phyloP scores from a whole-genome alignment of 129 eudicot genomes.

The Kitagawia praeruptora region DNA sequence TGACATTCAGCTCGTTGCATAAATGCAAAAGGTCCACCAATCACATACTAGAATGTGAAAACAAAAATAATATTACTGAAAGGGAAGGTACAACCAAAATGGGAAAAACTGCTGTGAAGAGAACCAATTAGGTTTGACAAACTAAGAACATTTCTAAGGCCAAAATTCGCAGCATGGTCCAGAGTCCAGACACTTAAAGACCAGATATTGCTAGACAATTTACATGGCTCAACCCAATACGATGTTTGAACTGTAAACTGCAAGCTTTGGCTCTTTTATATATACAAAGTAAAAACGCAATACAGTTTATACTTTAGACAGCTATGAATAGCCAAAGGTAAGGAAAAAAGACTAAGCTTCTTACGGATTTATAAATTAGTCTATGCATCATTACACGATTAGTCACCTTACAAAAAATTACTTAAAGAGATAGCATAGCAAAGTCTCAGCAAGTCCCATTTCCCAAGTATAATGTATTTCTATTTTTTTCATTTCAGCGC shows the following conservation, averaged over 20 bases:
- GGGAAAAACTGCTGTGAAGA: background rate
- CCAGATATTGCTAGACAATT: background rate
- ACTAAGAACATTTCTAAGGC: background rate
- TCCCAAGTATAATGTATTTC: background rate
- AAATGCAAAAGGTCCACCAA: background rate
- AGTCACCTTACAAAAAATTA: background rate
- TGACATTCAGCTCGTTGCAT: conserved; percentile 9
- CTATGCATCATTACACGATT: background rate
- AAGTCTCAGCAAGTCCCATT: background rate
- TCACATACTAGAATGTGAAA: background rate
- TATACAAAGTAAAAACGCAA: background rate
- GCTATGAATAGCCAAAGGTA: background rate
- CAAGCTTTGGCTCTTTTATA: background rate
- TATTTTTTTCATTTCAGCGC: background rate
- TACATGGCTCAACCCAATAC: background rate
- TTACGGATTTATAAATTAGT: background rate
- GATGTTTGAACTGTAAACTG: background rate
- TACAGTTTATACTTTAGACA: no score
- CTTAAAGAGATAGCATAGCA: background rate
- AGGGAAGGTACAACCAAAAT: background rate
- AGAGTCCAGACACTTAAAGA: background rate
- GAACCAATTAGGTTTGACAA: background rate
- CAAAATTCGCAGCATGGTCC: background rate
- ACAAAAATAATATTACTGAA: background rate
- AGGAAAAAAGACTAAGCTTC: background rate